phyloP scores from a whole-genome alignment of 345 rosid genomes.

The Boechera stricta region DNA sequence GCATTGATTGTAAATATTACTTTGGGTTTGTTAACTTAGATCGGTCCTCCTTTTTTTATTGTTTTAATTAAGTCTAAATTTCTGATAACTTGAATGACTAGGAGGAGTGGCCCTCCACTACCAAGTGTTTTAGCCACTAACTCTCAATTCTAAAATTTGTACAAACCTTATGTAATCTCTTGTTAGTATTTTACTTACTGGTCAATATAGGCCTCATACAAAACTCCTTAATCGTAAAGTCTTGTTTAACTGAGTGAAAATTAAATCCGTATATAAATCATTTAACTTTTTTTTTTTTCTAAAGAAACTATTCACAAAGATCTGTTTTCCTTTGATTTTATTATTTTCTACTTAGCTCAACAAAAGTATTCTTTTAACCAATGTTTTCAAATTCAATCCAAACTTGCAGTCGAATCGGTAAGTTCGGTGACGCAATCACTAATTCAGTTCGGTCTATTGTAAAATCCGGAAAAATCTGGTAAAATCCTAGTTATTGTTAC shows the following conservation, averaged over 20 bases:
- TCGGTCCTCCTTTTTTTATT: not conserved
- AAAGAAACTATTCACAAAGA: not conserved
- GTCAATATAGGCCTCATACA: not conserved
- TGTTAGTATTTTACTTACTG: not conserved
- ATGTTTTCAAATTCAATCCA: too few species aligned
- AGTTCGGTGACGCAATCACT: too few species aligned
- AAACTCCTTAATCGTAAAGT: not conserved
- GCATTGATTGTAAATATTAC: not conserved
- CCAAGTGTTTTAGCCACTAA: slow-evolving; percentile 11
- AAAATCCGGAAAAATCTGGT: too few species aligned
- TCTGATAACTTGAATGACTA: not conserved
- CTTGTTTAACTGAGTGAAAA: not conserved
- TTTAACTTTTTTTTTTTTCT: not conserved
- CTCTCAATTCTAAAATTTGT: slow-evolving; percentile 15
- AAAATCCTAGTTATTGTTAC: too few species aligned
- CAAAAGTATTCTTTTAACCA: too few species aligned
- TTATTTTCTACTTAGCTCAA: not conserved
- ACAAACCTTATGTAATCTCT: slow-evolving; percentile 4
- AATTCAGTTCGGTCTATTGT: too few species aligned
- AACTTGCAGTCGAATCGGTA: too few species aligned
- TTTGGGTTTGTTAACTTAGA: not conserved
- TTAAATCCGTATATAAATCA: not conserved
- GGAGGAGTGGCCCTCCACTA: slow-evolving; percentile 41
- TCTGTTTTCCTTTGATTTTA: not conserved
- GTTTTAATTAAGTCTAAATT: not conserved